Evolutionary conservation across 805 yeast species (phyloP), one percentile per base, ranked within the genome.

Genomic region (Candida succiphila): DNA sequence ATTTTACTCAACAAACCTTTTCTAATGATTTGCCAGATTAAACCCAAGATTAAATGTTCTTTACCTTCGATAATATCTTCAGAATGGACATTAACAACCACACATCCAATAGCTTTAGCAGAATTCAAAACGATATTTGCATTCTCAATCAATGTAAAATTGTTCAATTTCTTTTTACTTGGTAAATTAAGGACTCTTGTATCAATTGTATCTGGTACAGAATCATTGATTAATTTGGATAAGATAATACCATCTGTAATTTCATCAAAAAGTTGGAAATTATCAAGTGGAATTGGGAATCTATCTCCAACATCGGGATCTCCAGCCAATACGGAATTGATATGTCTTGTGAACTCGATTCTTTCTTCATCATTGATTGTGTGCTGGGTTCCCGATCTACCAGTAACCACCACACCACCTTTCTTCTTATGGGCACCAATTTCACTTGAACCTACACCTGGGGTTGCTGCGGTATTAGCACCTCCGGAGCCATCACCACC

Each of bases 81-180:
- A 13, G 96, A 83, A 48, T 89, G 97, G 32, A 92, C 97, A 53
- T 92, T 92, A 33, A 92, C 97, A 32, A 92, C 97, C 37, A 92
- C 83, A 69, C 96, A 89, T 16, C 98, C 98, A 61, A 92, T 92
- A 34, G 97, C 98, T 63, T 92, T 92, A 21, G 98, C 98, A 3
- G 98, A 92, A 60, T 92, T 92, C 61, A 92, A 85, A 25, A 92
- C 97, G 44, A 92, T 88, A 61, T 92, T 92, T 34, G 97, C 96
- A 60, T 92, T 92, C 63, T 92, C 98, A 44, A 83, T 74, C 78
- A 94, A 89, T 43, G 88, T 92, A 69, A 92, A 92, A 53, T 86
- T 85, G 67, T 92, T 92, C 55, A 92, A 71, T 14, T 72, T 60
- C 60, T 85, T 88, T 45, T 71, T 70, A 56, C 80, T 82, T 18